A percentile compares a stretch with the other conserved stretches of the same genome.
Evolutionary conservation across 257 asterid genomes (phyloP).

Genomic region (Fraxinus pennsylvanica): DNA sequence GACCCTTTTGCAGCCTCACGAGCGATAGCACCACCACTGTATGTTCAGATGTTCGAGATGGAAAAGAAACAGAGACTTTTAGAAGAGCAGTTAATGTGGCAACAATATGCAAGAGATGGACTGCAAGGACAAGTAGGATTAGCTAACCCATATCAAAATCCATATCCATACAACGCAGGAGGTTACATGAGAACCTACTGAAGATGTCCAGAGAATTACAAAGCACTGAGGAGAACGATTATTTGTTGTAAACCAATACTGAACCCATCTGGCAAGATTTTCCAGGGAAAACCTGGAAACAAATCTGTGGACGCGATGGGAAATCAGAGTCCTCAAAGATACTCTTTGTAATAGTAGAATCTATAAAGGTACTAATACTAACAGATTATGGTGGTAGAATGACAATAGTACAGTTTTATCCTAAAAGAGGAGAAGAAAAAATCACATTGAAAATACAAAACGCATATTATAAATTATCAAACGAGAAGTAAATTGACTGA

Average conservation of each 20-base stretch:
- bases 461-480: neutral
- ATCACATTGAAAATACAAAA: neutral
- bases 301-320: neutral
- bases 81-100: slow-evolving; percentile 91
- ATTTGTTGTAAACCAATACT: neutral
- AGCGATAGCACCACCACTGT: slow-evolving; percentile 61
- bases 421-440: neutral
- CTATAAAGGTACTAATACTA: neutral
- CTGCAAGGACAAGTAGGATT: slow-evolving; percentile 71
- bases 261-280: neutral
- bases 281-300: slow-evolving; percentile 12
- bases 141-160: slow-evolving; percentile 36
- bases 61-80: slow-evolving; percentile 78
- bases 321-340: neutral
- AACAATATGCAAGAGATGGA: slow-evolving; percentile 75
- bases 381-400: neutral
- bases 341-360: neutral
- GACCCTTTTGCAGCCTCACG: slow-evolving; percentile 81
- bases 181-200: slow-evolving; percentile 47
- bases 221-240: neutral
- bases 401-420: neutral
- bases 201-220: slow-evolving; percentile 5
- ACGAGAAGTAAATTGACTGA: neutral
- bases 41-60: slow-evolving; percentile 92
- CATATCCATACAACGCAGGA: slow-evolving; percentile 48